Evolutionary conservation across 768 basidiomycete species (phyloP), one percentile per base, ranked within the genome.

Genomic region (Suillus brevipes): DNA sequence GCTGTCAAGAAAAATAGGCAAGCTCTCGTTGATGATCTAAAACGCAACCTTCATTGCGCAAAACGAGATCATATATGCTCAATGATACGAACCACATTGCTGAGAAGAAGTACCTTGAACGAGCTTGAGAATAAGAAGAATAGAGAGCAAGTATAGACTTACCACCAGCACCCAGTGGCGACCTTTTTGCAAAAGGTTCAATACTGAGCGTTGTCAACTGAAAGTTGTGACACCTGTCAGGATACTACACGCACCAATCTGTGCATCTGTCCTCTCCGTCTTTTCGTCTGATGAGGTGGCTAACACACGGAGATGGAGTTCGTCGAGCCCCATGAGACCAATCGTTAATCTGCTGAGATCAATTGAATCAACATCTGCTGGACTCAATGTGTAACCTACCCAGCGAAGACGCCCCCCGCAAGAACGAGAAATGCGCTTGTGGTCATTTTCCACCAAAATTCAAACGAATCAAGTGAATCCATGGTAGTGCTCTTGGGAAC

Each of bases 101-200:
- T 87, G 1, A 98, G 81, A 2, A 99, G 83, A 2, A 99, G 83
- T 10, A 95, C 91, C 91, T 92, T 56, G 12, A 6, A 13, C n/a
- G 5, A 25, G 38, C 59, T 34, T 0, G 37, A 5, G 45, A 64
- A 20, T 71, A 50, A 60, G 63, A 78, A 14, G 2, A 38, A 20
- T n/a, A 13, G 34, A 55, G 20, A 55, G 34, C 53, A n/a, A n/a
- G 31, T 55, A 36, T n/a, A n/a, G 5, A 55, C 82, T 62, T 71
- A 94, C 95, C 60, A 97, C 96, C 9, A 99, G 84, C 16, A 98
- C 94, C 97, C 97, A 95, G 75, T 95, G 94, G 6, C 93, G 85
- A 0, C 92, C 91, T 67, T 81, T 84, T 45, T 80, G 75, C 83
- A 89, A 83, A 20, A 89, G 74, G 9, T 73, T 73, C 45, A 88